Percentiles rank a stretch among this genome's conserved stretches.
Evolutionary conservation across 495 filamentous ascomycete species (phyloP).

Genomic region (Penicillium nucicola): DNA sequence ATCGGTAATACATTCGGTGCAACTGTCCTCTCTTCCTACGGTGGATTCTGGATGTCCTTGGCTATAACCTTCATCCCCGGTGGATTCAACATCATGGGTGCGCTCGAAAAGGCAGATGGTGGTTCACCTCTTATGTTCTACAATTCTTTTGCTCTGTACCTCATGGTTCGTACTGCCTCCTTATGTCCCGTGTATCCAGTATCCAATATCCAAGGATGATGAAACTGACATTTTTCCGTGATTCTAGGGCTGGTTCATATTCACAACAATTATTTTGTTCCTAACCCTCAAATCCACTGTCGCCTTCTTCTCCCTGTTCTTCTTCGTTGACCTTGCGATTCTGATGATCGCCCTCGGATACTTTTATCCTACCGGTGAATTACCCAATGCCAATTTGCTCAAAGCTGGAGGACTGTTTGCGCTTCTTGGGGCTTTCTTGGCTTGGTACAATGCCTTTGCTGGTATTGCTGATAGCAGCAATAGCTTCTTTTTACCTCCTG

Average conservation of each 20-base stretch:
- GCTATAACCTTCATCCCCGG: conserved; percentile 77
- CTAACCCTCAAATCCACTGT: conserved; percentile 87
- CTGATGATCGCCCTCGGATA: conserved; percentile 71
- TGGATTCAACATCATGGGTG: conserved; percentile 55
- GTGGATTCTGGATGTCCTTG: conserved; percentile 90
- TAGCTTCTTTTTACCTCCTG: conserved; percentile 87
- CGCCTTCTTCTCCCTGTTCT: conserved; percentile 88
- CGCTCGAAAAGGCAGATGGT: conserved; percentile 41
- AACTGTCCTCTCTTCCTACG: conserved; percentile 90
- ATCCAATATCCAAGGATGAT: no score
- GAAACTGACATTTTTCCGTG: background rate
- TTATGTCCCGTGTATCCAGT: no score
- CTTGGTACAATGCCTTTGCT: conserved; percentile 89
- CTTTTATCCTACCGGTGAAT: conserved; percentile 41
- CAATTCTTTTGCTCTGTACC: conserved; percentile 71
- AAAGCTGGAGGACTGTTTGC: conserved; percentile 81
- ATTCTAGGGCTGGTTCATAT: conserved; percentile 80
- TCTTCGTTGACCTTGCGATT: conserved; percentile 81
- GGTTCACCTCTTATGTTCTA: conserved; percentile 45
- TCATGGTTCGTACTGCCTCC: conserved; percentile 50
- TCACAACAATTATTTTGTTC: conserved; percentile 75
- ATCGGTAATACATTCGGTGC: conserved; percentile 92
- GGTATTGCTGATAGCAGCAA: conserved; percentile 77
- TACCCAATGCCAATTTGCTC: conserved; percentile 46
- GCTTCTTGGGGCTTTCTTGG: conserved; percentile 75